These are phyloP conservation scores for Raddia guianensis DNA, from an alignment of 176 grass and related monocot species.

Conservation along the genomic window DNA sequence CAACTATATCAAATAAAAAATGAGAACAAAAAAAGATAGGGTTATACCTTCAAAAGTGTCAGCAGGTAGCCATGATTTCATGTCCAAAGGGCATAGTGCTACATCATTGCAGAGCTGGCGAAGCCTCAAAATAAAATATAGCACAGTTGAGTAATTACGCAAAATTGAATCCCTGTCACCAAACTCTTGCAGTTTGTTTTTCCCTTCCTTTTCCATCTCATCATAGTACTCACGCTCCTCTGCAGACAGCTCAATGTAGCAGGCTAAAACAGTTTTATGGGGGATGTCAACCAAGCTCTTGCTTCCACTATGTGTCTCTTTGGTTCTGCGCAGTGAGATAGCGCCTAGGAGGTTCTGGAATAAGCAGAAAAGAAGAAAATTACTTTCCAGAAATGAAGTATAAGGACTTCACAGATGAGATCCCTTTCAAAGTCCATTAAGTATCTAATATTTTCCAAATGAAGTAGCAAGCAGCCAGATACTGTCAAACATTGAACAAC, in stretches of 20 bases:
- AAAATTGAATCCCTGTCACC: conserved; percentile 68
- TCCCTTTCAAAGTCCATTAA: conserved; percentile 8
- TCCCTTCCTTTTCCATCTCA: conserved; percentile 72
- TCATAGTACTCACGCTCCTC: conserved; percentile 83
- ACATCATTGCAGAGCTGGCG: conserved; percentile 87
- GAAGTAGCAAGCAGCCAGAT: neutral
- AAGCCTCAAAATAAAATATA: conserved; percentile 86
- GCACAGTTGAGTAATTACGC: conserved; percentile 81
- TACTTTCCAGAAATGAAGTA: neutral
- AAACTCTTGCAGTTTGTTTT: conserved; percentile 77
- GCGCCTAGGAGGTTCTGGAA: conserved; percentile 83
- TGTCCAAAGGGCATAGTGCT: conserved; percentile 75
- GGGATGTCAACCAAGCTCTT: conserved; percentile 59
- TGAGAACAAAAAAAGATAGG: neutral
- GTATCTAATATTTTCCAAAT: neutral
- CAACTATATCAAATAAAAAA: conserved; percentile 3
- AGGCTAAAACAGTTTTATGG: conserved; percentile 68
- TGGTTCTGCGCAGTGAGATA: conserved; percentile 86
- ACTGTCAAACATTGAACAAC: neutral
- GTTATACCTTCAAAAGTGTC: conserved; percentile 66
- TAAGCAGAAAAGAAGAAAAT: conserved; percentile 35
- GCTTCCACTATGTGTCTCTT: conserved; percentile 57
- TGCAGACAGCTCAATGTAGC: conserved; percentile 76
- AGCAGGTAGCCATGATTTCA: conserved; percentile 74
- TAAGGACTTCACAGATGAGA: conserved; percentile 23